Conservation (phyloP, 805 yeast species). For the Nakazawaea ernobii region DNA sequence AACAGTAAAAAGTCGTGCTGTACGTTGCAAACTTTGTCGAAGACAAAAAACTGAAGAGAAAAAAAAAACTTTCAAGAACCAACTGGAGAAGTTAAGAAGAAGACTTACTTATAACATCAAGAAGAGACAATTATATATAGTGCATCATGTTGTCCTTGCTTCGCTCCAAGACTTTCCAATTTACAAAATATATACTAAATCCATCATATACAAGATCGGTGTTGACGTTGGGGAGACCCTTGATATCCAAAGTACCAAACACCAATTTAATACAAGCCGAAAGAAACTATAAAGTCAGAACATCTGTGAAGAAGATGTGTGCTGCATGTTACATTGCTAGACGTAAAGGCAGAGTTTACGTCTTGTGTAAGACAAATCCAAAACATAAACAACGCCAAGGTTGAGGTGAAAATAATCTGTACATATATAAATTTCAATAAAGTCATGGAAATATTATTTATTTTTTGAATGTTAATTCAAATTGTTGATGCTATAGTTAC, state of each 20-base stretch:
- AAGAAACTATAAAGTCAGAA: constrained; percentile 85
- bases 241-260: constrained; percentile 15
- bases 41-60: not conserved
- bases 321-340: constrained; percentile 87
- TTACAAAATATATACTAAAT: not conserved
- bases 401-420: constrained; percentile 19
- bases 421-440: constrained; percentile 1
- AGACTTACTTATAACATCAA: no score
- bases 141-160: constrained; percentile 1
- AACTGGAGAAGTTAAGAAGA: not conserved
- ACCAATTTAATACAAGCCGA: constrained; percentile 13
- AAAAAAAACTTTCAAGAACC: not conserved
- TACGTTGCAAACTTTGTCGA: not conserved
- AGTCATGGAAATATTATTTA: not conserved
- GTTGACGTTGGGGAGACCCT: constrained; percentile 13
- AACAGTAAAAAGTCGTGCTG: not conserved
- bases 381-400: constrained; percentile 95
- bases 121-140: not conserved
- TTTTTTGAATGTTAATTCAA: not conserved
- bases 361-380: constrained; percentile 87
- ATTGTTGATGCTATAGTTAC: not conserved
- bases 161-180: not conserved
- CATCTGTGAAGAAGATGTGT: constrained; percentile 92
- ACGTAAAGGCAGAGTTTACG: constrained; percentile 92
- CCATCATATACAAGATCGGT: not conserved